A percentile compares a stretch with the other conserved stretches of the same genome.
These are phyloP conservation scores for Beauveria australis DNA, from an alignment of 2,329 filamentous ascomycete species.

Conservation along the genomic window DNA sequence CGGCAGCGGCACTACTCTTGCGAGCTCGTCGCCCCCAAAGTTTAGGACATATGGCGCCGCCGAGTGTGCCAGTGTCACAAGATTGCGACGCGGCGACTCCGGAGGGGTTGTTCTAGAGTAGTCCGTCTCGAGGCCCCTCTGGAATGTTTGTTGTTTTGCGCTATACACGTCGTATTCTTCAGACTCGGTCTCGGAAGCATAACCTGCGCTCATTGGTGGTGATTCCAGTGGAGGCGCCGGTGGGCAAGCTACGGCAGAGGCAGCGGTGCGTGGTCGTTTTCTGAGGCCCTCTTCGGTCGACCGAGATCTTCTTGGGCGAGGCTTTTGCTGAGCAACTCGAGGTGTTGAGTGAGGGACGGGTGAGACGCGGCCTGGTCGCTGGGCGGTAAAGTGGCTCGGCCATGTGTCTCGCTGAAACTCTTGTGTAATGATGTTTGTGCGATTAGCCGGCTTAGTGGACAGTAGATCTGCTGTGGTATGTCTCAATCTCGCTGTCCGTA, in stretches of 20 bases:
- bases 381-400: not conserved
- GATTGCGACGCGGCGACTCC: slow-evolving; percentile 26
- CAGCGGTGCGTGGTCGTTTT: not conserved
- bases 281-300: not conserved
- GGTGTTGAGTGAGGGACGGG: not conserved
- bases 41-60: slow-evolving; percentile 22
- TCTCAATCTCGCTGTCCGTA: not conserved
- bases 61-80: slow-evolving; percentile 29
- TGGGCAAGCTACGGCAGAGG: not conserved
- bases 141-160: not conserved
- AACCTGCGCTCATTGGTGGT: slow-evolving; percentile 10
- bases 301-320: not conserved
- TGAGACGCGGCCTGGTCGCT: not conserved
- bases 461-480: not conserved
- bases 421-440: not conserved
- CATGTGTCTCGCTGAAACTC: slow-evolving; percentile 1
- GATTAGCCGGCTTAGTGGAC: not conserved
- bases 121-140: slow-evolving; percentile 15
- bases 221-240: not conserved
- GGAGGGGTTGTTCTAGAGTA: slow-evolving; percentile 26
- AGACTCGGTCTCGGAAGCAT: not conserved
- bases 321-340: slow-evolving; percentile 4
- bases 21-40: slow-evolving; percentile 26
- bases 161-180: slow-evolving; percentile 10
- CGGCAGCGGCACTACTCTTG: slow-evolving; percentile 39